A percentile compares a stretch with the other conserved stretches of the same genome.
Conservation (phyloP, 345 rosid species). For the Xanthoceras sorbifolium region DNA sequence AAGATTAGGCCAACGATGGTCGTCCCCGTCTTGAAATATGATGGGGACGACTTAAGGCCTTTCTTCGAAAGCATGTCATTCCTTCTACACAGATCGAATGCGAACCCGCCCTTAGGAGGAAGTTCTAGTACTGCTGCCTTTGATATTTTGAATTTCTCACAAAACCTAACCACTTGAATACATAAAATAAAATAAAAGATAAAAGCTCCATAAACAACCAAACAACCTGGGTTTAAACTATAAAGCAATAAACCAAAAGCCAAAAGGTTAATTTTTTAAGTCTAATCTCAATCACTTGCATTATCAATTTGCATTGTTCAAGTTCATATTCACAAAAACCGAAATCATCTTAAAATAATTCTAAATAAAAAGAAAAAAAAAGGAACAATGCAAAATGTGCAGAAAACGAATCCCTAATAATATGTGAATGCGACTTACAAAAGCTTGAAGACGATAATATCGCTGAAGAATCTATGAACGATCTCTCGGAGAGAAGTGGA, state of each 20-base stretch:
- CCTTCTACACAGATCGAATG: slow-evolving; percentile 80
- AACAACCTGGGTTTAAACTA: background rate
- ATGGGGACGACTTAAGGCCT: slow-evolving; percentile 63
- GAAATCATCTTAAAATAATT: background rate
- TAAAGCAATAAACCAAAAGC: background rate
- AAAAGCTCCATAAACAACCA: background rate
- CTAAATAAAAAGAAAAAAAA: background rate
- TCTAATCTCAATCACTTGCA: background rate
- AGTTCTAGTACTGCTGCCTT: slow-evolving; percentile 32
- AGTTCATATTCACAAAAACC: background rate
- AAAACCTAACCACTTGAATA: background rate
- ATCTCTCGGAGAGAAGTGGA: background rate
- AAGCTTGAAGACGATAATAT: background rate
- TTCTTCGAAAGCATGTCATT: slow-evolving; percentile 65
- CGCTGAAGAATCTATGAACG: background rate
- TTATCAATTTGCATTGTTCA: background rate
- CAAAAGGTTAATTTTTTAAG: background rate
- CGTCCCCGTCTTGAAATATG: slow-evolving; percentile 82
- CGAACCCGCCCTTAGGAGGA: slow-evolving; percentile 72
- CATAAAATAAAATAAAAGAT: background rate
- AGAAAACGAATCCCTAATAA: background rate
- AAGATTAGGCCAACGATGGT: slow-evolving; percentile 87
- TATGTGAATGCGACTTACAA: background rate
- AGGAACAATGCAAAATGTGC: background rate
- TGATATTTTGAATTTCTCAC: slow-evolving; percentile 39